These are phyloP conservation scores for Fusarium fujikuroi DNA, from an alignment of 2,329 filamentous ascomycete species.

Conservation along the genomic window DNA sequence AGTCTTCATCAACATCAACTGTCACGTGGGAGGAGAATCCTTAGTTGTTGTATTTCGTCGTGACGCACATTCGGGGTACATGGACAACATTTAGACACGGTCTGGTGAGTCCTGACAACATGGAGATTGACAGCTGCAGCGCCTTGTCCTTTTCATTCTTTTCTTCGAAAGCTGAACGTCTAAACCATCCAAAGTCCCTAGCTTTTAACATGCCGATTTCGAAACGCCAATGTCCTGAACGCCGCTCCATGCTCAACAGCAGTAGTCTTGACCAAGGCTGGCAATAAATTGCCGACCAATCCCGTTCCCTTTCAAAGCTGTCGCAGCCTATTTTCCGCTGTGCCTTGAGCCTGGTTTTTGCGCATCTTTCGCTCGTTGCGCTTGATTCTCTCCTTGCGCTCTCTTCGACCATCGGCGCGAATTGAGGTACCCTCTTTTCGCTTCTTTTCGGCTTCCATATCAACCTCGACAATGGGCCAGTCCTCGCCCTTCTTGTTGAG, in stretches of 20 bases:
- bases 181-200: constrained; percentile 28
- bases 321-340: constrained; percentile 36
- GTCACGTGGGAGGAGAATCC: background rate
- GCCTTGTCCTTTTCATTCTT: constrained; percentile 34
- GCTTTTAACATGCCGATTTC: constrained; percentile 43
- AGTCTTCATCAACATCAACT: constrained; percentile 43
- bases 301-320: background rate
- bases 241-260: constrained; percentile 42
- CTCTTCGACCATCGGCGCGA: constrained; percentile 70
- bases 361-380: constrained; percentile 77
- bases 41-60: background rate
- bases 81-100: constrained; percentile 33
- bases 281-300: constrained; percentile 7
- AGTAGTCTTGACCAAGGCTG: constrained; percentile 18
- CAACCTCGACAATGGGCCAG: constrained; percentile 88
- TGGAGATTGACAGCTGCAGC: constrained; percentile 26
- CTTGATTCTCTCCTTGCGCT: constrained; percentile 74
- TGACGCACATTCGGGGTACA: constrained; percentile 28
- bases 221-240: constrained; percentile 47
- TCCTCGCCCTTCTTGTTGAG: constrained; percentile 87
- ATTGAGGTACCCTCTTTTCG: constrained; percentile 71
- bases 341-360: constrained; percentile 66
- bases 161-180: constrained; percentile 30
- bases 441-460: constrained; percentile 75
- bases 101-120: constrained; percentile 32